Evolutionary conservation across 2,329 filamentous ascomycete genomes (phyloP).

Genomic region (Aspergillus unguis): DNA sequence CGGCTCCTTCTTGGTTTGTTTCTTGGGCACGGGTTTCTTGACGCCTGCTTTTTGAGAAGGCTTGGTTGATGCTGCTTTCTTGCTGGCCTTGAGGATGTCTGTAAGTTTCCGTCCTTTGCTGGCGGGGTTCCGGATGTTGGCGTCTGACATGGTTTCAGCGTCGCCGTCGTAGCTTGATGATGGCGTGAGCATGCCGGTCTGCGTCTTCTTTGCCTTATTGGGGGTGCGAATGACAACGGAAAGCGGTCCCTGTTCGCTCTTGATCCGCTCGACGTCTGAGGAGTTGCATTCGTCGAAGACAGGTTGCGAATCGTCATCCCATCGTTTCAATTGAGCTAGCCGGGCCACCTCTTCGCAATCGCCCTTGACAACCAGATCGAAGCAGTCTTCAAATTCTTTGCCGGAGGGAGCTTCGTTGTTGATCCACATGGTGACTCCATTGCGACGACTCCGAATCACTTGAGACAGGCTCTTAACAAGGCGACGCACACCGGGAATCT

Average conservation of each 20-base stretch:
- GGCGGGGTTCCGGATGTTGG: conserved; percentile 28
- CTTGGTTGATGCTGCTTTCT: conserved; percentile 19
- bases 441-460: conserved; percentile 70
- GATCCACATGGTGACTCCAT: conserved; percentile 90
- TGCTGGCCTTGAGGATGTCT: conserved; percentile 10
- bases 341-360: conserved; percentile 84
- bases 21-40: conserved; percentile 23
- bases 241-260: conserved; percentile 35
- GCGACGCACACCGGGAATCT: conserved; percentile 86
- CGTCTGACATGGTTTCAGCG: conserved; percentile 15
- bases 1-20: conserved; percentile 25
- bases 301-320: conserved; percentile 50
- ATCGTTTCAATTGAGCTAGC: conserved; percentile 60
- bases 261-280: conserved; percentile 44
- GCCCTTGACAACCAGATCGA: conserved; percentile 85
- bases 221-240: conserved; percentile 42
- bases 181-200: conserved; percentile 41
- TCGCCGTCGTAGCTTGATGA: conserved; percentile 41
- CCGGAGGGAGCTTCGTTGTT: conserved; percentile 82
- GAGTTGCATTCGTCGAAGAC: conserved; percentile 44
- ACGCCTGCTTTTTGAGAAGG: conserved; percentile 24
- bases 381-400: conserved; percentile 84
- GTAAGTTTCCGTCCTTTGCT: conserved; percentile 17
- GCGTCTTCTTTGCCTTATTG: conserved; percentile 36
- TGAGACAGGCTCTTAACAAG: conserved; percentile 89